phyloP scores from a whole-genome alignment of 352 stramenopile genomes.

The Pythium grandisporangium region DNA sequence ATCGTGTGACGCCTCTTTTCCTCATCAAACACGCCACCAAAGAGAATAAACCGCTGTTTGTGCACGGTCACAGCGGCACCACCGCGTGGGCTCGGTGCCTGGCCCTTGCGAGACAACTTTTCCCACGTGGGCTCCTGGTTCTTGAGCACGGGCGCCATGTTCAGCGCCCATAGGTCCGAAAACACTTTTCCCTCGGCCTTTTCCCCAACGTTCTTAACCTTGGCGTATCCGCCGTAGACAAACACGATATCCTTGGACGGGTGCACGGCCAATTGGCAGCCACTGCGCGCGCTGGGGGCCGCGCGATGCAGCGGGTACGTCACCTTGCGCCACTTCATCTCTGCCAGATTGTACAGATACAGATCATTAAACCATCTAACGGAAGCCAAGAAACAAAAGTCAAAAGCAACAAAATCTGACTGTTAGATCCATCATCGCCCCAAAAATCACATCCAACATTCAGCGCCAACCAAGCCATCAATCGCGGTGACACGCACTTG shows the following conservation, averaged over 20 bases:
- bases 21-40: constrained; percentile 93
- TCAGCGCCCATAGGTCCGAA: constrained; percentile 92
- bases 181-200: constrained; percentile 94
- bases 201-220: constrained; percentile 88
- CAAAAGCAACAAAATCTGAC: too few species aligned
- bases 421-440: too few species aligned
- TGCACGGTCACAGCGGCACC: constrained; percentile 82
- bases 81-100: constrained; percentile 70
- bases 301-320: constrained; percentile 55
- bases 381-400: too few species aligned
- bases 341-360: constrained; percentile 85
- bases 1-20: constrained; percentile 80
- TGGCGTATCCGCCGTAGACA: constrained; percentile 94
- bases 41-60: constrained; percentile 95
- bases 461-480: too few species aligned
- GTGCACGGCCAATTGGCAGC: constrained; percentile 76
- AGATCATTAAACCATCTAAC: constrained; percentile 98
- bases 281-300: constrained; percentile 57
- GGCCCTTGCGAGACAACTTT: constrained; percentile 85
- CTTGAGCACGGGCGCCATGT: constrained; percentile 88
- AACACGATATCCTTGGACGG: constrained; percentile 88
- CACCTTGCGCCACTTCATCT: constrained; percentile 86
- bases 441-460: too few species aligned
- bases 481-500: too few species aligned
- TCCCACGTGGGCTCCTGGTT: constrained; percentile 91